These are phyloP conservation scores for Pseudozyma thailandica DNA, from an alignment of 1,284 basidiomycete genomes.

Conservation along the genomic window DNA sequence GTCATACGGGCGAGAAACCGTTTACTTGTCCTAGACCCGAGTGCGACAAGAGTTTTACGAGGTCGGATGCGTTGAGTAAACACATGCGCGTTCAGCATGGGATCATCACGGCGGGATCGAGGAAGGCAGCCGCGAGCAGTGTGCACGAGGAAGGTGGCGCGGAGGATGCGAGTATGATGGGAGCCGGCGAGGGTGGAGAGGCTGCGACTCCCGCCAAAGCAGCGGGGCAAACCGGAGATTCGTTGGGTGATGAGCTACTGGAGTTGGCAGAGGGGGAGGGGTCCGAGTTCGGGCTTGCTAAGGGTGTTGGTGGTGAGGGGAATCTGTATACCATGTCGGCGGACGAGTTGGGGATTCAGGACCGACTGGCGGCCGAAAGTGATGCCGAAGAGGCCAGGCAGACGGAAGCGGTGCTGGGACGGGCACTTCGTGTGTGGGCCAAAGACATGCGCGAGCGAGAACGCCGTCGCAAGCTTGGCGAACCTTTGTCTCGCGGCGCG, in stretches of 20 bases:
- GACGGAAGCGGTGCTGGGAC: slow-evolving; percentile 28
- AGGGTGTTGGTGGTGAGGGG: slow-evolving; percentile 12
- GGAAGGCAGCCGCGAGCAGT: slow-evolving; percentile 22
- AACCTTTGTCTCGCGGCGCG: slow-evolving; percentile 6
- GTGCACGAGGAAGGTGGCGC: slow-evolving; percentile 16
- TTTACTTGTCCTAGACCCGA: slow-evolving; percentile 85
- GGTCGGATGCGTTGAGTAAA: slow-evolving; percentile 88
- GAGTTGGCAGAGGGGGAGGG: slow-evolving; percentile 50
- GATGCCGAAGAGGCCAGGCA: slow-evolving; percentile 42
- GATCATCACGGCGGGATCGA: slow-evolving; percentile 51
- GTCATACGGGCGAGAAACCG: slow-evolving; percentile 90
- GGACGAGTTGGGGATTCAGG: slow-evolving; percentile 52
- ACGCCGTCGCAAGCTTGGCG: slow-evolving; percentile 30
- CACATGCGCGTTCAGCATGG: slow-evolving; percentile 87
- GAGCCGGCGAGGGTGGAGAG: slow-evolving; percentile 18
- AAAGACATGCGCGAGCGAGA: slow-evolving; percentile 43
- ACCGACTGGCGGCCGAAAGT: slow-evolving; percentile 9
- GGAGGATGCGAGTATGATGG: slow-evolving; percentile 30
- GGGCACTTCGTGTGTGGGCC: slow-evolving; percentile 39
- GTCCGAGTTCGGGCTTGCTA: slow-evolving; percentile 10
- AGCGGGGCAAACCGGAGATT: slow-evolving; percentile 18
- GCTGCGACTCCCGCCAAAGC: slow-evolving; percentile 18
- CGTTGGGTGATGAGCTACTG: slow-evolving; percentile 52
- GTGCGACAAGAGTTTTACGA: slow-evolving; percentile 91
- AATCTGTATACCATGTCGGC: slow-evolving; percentile 45